Evolutionary conservation across 2,329 filamentous ascomycete genomes (phyloP), one percentile per base, ranked within the genome.

Genomic region (Ophiostoma triangulosporum): DNA sequence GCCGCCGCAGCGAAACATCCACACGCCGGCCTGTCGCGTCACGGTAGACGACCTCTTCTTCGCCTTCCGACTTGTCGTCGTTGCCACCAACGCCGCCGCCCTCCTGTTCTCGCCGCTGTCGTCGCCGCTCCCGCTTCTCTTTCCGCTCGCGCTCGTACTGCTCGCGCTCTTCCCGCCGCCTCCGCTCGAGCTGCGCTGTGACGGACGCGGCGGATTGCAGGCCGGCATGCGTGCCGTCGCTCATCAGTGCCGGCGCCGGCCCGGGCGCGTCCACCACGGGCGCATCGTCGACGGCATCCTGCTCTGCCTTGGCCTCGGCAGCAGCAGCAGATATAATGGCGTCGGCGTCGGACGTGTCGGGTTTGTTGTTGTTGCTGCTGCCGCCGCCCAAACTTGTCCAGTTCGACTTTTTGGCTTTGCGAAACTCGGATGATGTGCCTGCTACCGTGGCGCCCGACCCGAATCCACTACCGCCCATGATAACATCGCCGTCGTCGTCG

Each of bases 1-100:
- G 90, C 24, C 90, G 79, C 67, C 88, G 88, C 85, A 95, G 88
- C 17, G 84, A 83, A 24, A 97, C 80, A 63, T 98, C 95, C 58
- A 98, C 90, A 53, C 95, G 83, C n/a, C 90, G 79, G 12, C 93
- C 93, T 3, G 86, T 93, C 11, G 94, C 93, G 68, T 98, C 93
- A 61, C 93, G 86, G 66, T 97, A 96, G 24, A 96, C 89, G 0
- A 91, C 95, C 68, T 96, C 88, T 31, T 78, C 77, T 54, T 72
- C 69, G 38, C 65, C 57, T 65, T 73, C 50, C 20, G 22, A 31
- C 32, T 61, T 57, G 8, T 91, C 24, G 3, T 29, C 40, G 6
- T 43, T 91, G 4, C 6, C 38, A 24, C 20, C 11, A 20, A 12
- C 20, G 3, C 20, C 78, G 76, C 55, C 71, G 68, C 35, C 65